Evolutionary conservation across 495 filamentous ascomycete genomes (phyloP).

Genomic region (Extremus antarcticus): DNA sequence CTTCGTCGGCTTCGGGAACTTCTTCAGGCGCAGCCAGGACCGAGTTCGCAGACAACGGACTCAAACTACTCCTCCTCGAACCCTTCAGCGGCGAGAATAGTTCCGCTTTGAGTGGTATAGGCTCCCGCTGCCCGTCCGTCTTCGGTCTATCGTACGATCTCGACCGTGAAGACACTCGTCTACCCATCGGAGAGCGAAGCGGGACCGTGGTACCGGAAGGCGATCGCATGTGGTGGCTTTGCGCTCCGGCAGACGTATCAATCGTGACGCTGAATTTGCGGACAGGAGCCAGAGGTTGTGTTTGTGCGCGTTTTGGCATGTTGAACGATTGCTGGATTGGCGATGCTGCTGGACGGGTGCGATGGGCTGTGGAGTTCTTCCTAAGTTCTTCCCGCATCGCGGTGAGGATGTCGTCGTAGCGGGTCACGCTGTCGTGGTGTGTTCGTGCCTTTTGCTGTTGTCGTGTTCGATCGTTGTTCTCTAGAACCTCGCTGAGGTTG

Average conservation of each 20-base stretch:
- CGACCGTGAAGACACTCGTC: slow-evolving; percentile 5
- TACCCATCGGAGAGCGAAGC: slow-evolving; percentile 3
- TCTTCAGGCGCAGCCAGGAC: slow-evolving; percentile 7
- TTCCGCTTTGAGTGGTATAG: slow-evolving; percentile 14
- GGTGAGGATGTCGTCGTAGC: slow-evolving; percentile 17
- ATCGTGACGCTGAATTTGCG: background rate
- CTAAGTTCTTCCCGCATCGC: slow-evolving; percentile 18
- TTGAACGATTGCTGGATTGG: background rate
- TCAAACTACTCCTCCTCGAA: slow-evolving; percentile 1
- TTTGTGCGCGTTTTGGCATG: slow-evolving; percentile 7
- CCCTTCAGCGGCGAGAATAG: slow-evolving; percentile 20
- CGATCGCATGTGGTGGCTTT: slow-evolving; percentile 4
- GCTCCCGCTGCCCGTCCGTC: slow-evolving; percentile 5
- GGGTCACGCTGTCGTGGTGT: background rate
- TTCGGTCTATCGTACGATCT: slow-evolving; percentile 10
- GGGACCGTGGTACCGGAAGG: slow-evolving; percentile 12
- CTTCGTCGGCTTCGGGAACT: background rate
- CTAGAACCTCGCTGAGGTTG: background rate
- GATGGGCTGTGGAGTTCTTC: background rate
- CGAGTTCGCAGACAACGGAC: background rate
- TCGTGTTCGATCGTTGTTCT: slow-evolving; percentile 1
- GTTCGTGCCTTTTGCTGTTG: background rate
- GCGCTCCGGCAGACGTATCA: slow-evolving; percentile 1
- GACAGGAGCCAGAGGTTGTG: background rate
- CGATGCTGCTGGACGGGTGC: background rate